Evolutionary conservation across 1,284 basidiomycete species (phyloP), one percentile per base, ranked within the genome.

Genomic region (Hemileia vastatrix): DNA sequence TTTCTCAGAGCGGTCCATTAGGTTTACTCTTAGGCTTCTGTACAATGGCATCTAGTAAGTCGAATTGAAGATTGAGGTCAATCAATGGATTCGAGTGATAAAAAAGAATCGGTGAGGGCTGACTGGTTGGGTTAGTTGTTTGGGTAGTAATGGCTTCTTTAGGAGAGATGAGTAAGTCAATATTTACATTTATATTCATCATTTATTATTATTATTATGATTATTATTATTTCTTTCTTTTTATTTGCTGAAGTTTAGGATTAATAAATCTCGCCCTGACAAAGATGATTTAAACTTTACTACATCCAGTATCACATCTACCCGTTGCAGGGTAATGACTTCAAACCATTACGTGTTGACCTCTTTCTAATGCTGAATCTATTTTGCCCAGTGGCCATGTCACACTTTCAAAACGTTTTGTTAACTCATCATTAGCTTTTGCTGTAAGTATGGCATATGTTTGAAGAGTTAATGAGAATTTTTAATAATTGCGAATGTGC

Each of bases 401-500:
- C 24, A 61, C 52, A 18, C 44, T 61, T 2, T 51, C 59, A 9
- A 31, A 40, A 54, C 45, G 59, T 54, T 61, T 61, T 18, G 59
- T 61, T 45, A 61, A 52, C 45, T 45, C 52, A 47, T 54, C 59
- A 48, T 45, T 61, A 9, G 44, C 59, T n/a, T 53, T 61, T 47
- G 67, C 71, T 18, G 66, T 74, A 8, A 67, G 15, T 71, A 0
- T 47, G n/a, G 32, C 15, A 18, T 6, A 2, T 54, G n/a, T n/a
- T n/a, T n/a, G n/a, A n/a, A n/a, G n/a, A n/a, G n/a, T n/a, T n/a
- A n/a, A n/a, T 15, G 6, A 3, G 43, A 59, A 48, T 90, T 90
- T 70, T 19, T 18, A 82, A 87, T 13, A 60, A 87, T 83, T 87
- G 87, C 62, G 8, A 90, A 86, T 85, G 85, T 87, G 70, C 88